These are phyloP conservation scores for Podaxis rugospora DNA, from an alignment of 768 basidiomycete species.

Conservation along the genomic window DNA sequence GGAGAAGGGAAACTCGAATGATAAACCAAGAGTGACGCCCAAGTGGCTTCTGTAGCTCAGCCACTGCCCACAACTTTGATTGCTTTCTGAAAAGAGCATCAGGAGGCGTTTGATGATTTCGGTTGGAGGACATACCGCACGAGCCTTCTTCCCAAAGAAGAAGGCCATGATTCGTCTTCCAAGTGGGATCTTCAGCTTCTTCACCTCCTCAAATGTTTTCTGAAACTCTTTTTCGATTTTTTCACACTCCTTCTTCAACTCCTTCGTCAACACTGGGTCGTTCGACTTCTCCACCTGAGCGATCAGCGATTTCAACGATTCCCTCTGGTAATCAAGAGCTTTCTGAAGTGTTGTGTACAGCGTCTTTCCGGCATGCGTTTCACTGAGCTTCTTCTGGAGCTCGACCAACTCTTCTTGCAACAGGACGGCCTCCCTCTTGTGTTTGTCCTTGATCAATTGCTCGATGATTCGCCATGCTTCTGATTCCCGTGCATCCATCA, in stretches of 20 bases:
- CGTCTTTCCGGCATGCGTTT: constrained; percentile 20
- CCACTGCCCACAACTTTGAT: background rate
- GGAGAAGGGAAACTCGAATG: no score
- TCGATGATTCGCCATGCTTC: constrained; percentile 24
- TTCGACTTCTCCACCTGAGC: constrained; percentile 3
- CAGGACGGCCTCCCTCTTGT: constrained; percentile 13
- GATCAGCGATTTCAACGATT: background rate
- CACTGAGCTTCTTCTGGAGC: constrained; percentile 16
- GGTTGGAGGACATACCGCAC: background rate
- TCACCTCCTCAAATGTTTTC: constrained; percentile 15
- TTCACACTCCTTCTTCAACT: background rate
- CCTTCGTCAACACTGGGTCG: background rate
- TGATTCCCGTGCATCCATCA: constrained; percentile 11
- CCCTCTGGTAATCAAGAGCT: constrained; percentile 21
- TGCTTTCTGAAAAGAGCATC: background rate
- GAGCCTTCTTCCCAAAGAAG: background rate
- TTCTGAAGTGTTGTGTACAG: constrained; percentile 20
- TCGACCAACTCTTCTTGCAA: constrained; percentile 22
- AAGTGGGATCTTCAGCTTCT: background rate
- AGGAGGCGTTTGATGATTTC: background rate
- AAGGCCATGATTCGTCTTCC: background rate
- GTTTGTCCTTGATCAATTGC: constrained; percentile 14
- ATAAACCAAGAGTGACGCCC: no score
- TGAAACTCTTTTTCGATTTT: constrained; percentile 14
- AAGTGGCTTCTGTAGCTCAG: background rate